These are phyloP conservation scores for Amylostereum chailletii DNA, from an alignment of 1,284 basidiomycete species.

Conservation along the genomic window DNA sequence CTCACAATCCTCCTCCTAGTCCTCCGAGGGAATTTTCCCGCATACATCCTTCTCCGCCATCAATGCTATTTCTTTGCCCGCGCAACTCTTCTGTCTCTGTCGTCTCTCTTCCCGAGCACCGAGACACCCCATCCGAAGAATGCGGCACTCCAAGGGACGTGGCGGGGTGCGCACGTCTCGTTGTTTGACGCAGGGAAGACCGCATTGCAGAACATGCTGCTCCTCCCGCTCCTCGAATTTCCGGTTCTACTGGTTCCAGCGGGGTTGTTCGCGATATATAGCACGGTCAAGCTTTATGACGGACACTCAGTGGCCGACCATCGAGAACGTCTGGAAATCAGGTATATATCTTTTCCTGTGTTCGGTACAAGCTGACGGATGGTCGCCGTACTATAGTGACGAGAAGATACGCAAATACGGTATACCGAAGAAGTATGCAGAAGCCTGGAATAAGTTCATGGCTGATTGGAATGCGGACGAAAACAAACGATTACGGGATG, in stretches of 20 bases:
- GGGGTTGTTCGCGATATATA: constrained; percentile 10
- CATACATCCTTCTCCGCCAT: constrained; percentile 11
- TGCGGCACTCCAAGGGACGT: constrained; percentile 6
- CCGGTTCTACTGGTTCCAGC: constrained; percentile 11
- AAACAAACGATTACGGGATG: no score
- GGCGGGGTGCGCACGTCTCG: constrained; percentile 13
- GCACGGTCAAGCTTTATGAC: constrained; percentile 8
- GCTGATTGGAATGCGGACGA: no score
- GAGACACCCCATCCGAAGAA: constrained; percentile 9
- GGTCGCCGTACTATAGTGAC: constrained; percentile 4
- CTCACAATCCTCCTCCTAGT: constrained; percentile 11
- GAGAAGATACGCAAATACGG: constrained; percentile 8
- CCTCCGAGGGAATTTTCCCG: constrained; percentile 10
- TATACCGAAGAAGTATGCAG: constrained; percentile 7
- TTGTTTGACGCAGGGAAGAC: constrained; percentile 9
- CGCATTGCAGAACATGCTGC: constrained; percentile 13
- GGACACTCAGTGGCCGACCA: constrained; percentile 8
- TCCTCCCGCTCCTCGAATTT: constrained; percentile 9
- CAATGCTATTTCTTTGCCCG: constrained; percentile 15
- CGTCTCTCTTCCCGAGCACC: constrained; percentile 5
- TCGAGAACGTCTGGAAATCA: constrained; percentile 7
- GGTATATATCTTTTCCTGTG: constrained; percentile 1
- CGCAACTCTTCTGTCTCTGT: constrained; percentile 7
- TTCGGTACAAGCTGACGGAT: neutral
- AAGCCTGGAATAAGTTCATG: constrained; percentile 6